Conservation (phyloP, 1,284 basidiomycete species). For the Peniophora sp. region DNA sequence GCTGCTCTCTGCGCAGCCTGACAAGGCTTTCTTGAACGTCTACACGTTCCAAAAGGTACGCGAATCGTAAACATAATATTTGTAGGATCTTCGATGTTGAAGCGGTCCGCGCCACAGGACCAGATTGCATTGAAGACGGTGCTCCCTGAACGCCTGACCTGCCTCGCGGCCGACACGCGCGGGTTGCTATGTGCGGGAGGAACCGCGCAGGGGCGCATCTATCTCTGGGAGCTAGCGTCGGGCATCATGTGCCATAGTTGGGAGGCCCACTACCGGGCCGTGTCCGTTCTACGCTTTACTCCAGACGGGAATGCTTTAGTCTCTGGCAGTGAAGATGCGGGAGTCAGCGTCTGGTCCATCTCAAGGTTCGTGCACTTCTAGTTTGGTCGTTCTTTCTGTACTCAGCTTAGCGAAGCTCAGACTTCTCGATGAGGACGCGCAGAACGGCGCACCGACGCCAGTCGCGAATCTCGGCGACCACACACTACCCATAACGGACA, state of each 20-base stretch:
- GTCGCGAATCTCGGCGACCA: conserved; percentile 86
- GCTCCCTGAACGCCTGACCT: conserved; percentile 82
- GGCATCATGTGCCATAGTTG: conserved; percentile 85
- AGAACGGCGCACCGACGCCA: conserved; percentile 67
- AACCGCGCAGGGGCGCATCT: conserved; percentile 82
- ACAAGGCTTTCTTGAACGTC: conserved; percentile 75
- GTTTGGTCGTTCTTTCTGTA: background rate
- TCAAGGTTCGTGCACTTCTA: conserved; percentile 50
- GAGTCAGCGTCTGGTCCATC: conserved; percentile 84
- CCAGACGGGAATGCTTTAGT: conserved; percentile 74
- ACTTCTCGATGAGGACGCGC: conserved; percentile 62
- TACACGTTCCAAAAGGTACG: conserved; percentile 78
- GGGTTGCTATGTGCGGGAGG: conserved; percentile 84
- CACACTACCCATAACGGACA: conserved; percentile 81
- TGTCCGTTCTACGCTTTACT: conserved; percentile 80
- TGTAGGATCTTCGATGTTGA: background rate
- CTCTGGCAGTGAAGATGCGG: conserved; percentile 86
- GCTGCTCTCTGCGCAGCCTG: conserved; percentile 67
- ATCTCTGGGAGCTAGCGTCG: conserved; percentile 93
- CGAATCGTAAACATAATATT: background rate
- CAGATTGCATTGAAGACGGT: conserved; percentile 84
- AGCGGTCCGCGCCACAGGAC: conserved; percentile 51
- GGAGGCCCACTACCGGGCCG: conserved; percentile 91
- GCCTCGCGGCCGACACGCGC: conserved; percentile 65
- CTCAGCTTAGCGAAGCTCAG: conserved; percentile 23